phyloP scores from a whole-genome alignment of 2,329 filamentous ascomycete species.

The Colletotrichum orbiculare region DNA sequence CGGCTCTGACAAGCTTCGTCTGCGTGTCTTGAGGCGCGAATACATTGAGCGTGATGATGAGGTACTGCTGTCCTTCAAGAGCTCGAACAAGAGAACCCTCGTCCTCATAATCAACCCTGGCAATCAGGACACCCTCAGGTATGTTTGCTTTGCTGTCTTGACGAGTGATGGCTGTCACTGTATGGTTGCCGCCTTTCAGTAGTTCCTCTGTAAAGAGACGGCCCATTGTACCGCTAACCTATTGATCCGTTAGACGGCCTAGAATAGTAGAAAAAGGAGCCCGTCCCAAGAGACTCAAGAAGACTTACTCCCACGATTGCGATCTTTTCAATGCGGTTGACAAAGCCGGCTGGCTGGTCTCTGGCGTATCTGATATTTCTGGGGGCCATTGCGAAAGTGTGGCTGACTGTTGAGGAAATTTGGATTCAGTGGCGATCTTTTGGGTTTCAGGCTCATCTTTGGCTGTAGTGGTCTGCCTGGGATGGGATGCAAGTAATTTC shows the following conservation, averaged over 20 bases:
- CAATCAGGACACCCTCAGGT: conserved; percentile 55
- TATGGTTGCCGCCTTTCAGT: conserved; percentile 61
- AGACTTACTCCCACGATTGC: conserved; percentile 59
- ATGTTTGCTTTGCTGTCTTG: conserved; percentile 52
- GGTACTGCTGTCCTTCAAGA: conserved; percentile 63
- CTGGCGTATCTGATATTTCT: conserved; percentile 43
- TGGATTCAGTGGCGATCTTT: too few relatives aligned
- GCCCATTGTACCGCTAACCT: conserved; percentile 56
- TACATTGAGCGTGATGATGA: conserved; percentile 61
- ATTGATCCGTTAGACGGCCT: conserved; percentile 17
- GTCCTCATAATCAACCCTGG: conserved; percentile 57
- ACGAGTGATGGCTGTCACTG: conserved; percentile 64
- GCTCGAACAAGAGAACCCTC: conserved; percentile 56
- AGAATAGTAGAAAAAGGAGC: too few relatives aligned
- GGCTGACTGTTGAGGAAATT: too few relatives aligned
- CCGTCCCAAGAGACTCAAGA: too few relatives aligned
- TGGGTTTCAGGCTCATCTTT: too few relatives aligned
- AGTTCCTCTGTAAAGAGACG: conserved; percentile 54
- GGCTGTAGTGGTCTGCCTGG: too few relatives aligned
- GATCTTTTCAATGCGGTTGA: conserved; percentile 55
- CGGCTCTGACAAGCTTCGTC: conserved; percentile 58
- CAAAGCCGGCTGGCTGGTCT: conserved; percentile 49
- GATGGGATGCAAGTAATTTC: too few relatives aligned
- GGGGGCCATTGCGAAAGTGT: conserved; percentile 10
- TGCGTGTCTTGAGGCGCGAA: conserved; percentile 55